Conservation (phyloP, 1,284 basidiomycete genomes). For the Apiotrichum veenhuisii region DNA sequence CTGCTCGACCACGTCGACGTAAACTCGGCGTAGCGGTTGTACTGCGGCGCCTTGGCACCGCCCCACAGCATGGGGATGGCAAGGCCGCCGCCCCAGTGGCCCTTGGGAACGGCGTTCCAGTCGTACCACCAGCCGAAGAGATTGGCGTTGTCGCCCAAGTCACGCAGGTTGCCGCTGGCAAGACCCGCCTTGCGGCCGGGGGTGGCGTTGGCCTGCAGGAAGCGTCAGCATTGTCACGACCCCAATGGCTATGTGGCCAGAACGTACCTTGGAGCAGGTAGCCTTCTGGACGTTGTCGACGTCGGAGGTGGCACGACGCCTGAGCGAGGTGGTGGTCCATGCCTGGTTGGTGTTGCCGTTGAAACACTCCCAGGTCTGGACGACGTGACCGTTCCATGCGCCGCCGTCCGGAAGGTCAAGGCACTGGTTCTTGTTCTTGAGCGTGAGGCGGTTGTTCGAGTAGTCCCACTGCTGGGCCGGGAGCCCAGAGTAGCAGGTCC, state of each 20-base stretch:
- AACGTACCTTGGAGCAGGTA: not conserved
- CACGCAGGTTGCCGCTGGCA: slow-evolving; percentile 33
- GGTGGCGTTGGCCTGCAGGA: slow-evolving; percentile 15
- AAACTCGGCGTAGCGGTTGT: slow-evolving; percentile 43
- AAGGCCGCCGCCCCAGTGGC: slow-evolving; percentile 22
- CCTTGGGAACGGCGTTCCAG: slow-evolving; percentile 8
- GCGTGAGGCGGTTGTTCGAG: slow-evolving; percentile 12
- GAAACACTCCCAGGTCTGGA: slow-evolving; percentile 17
- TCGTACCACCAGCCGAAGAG: slow-evolving; percentile 46
- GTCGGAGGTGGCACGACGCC: not conserved
- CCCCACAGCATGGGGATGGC: slow-evolving; percentile 49
- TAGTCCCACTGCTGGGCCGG: slow-evolving; percentile 12
- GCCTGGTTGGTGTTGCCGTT: slow-evolving; percentile 16
- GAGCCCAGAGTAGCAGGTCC: slow-evolving; percentile 12
- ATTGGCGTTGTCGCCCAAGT: slow-evolving; percentile 24
- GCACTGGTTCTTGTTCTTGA: slow-evolving; percentile 12
- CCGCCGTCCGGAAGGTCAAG: slow-evolving; percentile 14
- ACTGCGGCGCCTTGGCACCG: slow-evolving; percentile 29
- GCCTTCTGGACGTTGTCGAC: not conserved
- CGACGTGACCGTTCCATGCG: slow-evolving; percentile 2
- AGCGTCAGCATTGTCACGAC: too few relatives aligned
- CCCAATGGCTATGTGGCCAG: too few relatives aligned
- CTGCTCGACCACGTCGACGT: not conserved
- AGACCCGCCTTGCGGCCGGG: slow-evolving; percentile 46
- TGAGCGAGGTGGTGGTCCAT: not conserved